Base-by-base conservation (phyloP, 1,284 basidiomycete species). In the Leucoagaricus sp. region DNA sequence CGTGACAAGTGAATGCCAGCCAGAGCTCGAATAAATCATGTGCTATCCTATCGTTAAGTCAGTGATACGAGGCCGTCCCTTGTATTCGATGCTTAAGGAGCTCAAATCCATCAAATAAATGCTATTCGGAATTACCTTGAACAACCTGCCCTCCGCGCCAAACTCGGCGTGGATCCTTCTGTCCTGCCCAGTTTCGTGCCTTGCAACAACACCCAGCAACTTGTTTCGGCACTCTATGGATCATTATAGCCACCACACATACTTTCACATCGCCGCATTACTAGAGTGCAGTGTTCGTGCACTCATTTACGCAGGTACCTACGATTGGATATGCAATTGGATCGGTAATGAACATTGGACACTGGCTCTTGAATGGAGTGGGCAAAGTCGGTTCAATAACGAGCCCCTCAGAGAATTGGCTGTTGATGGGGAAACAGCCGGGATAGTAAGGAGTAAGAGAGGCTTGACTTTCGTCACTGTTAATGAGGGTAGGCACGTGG, bases 241-340 rank as follows among this genome's bases (percentile, higher is more conserved):
- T n/a, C n/a, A 87, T 63, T 38, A 54, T 12, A 63, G 71, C 44
- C 79, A 78, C 58, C 65, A 71, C 3, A 79, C 78, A 0, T 69
- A 74, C 63, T 71, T 79, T 45, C 86, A 93, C 66, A 76, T 93
- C 57, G 78, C 82, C 1, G 84, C 77, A 1, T 78, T 95, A 31
- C 81, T 94, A 19, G 91, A 94, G 65, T 82, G 90, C 25, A 85
- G 84, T 1, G 75, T 95, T 25, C 75, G 81, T 6, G 85, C 87
- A 3, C 79, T 95, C 15, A 83, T 93, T 58, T 92, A 92, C 63
- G 87, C 85, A 3, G 89, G 89, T 1, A 79, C 77, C 2, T 82
- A 84, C 56, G 89, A 91, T 68, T 89, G 80, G 77, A 85, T 89
- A 59, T 91, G 89, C 67, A 92, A 91, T 69, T 87, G 86, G 79